Evolutionary conservation across 495 filamentous ascomycete species (phyloP).

Genomic region (Hypoxylon intermedium): DNA sequence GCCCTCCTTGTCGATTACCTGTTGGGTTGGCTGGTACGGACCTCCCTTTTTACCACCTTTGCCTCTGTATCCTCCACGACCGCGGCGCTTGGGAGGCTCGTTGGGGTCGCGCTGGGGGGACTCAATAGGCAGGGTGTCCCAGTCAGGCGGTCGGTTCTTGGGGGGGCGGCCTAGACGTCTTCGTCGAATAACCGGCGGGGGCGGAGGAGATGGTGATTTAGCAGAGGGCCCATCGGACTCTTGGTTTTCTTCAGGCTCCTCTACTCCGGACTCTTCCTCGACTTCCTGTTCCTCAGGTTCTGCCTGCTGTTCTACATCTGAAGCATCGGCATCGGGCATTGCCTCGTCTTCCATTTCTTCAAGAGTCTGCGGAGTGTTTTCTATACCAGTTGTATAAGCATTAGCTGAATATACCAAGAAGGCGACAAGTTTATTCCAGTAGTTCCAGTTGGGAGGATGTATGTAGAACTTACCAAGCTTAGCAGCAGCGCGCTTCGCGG

Average conservation of each 20-base stretch:
- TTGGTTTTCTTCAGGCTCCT: conserved; percentile 45
- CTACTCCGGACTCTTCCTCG: conserved; percentile 46
- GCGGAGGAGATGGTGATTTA: conserved; percentile 61
- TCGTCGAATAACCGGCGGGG: conserved; percentile 68
- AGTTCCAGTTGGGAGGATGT: neutral
- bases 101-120: conserved; percentile 61
- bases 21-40: conserved; percentile 71
- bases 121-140: conserved; percentile 67
- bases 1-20: conserved; percentile 92
- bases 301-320: conserved; percentile 48
- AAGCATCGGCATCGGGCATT: conserved; percentile 58
- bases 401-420: neutral
- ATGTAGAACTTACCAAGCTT: conserved; percentile 48
- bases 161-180: conserved; percentile 85
- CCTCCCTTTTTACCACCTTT: conserved; percentile 78
- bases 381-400: conserved; percentile 36
- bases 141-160: conserved; percentile 80
- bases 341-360: conserved; percentile 58
- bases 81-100: conserved; percentile 67
- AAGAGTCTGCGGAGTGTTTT: conserved; percentile 58
- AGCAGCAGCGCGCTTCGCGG: conserved; percentile 54
- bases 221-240: conserved; percentile 42
- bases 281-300: conserved; percentile 46
- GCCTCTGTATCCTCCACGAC: conserved; percentile 71
- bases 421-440: neutral